Evolutionary conservation across 2,329 filamentous ascomycete genomes (phyloP).

Genomic region (Mariannaea sp.): DNA sequence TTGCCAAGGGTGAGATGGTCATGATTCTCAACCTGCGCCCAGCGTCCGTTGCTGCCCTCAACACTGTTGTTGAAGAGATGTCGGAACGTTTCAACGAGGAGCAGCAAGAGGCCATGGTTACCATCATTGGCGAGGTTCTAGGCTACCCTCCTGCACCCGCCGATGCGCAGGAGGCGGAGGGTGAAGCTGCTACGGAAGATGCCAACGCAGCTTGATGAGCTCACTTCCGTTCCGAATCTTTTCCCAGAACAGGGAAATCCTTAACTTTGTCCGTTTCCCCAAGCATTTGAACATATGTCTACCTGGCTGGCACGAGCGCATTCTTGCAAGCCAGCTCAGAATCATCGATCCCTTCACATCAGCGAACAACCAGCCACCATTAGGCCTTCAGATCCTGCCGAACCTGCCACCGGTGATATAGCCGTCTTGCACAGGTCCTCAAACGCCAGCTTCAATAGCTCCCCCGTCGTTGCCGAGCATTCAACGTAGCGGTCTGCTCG

Average conservation of each 20-base stretch:
- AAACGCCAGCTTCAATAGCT: conserved; percentile 61
- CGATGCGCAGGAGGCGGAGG: conserved; percentile 37
- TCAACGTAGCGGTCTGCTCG: conserved; percentile 67
- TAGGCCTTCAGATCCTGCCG: conserved; percentile 46
- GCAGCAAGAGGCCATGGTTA: conserved; percentile 62
- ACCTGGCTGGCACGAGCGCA: neutral
- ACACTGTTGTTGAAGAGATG: conserved; percentile 69
- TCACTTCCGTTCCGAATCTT: conserved; percentile 4
- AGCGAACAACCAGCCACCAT: conserved; percentile 49
- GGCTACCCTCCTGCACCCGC: conserved; percentile 52
- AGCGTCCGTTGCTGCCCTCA: conserved; percentile 59
- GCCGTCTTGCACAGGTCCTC: conserved; percentile 66
- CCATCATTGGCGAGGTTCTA: conserved; percentile 61
- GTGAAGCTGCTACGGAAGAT: conserved; percentile 46
- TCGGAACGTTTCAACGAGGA: conserved; percentile 62
- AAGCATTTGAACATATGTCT: neutral
- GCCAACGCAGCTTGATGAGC: conserved; percentile 33
- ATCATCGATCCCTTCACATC: conserved; percentile 45
- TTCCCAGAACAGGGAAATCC: neutral
- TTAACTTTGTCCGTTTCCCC: neutral
- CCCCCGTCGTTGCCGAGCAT: conserved; percentile 65
- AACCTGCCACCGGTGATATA: conserved; percentile 50
- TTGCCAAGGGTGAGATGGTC: conserved; percentile 70
- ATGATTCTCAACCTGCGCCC: conserved; percentile 72
- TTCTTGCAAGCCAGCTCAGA: neutral